Evolutionary conservation across 441 rosid genomes (phyloP), one percentile per base, ranked within the genome.

Genomic region (Populus hybrid): DNA sequence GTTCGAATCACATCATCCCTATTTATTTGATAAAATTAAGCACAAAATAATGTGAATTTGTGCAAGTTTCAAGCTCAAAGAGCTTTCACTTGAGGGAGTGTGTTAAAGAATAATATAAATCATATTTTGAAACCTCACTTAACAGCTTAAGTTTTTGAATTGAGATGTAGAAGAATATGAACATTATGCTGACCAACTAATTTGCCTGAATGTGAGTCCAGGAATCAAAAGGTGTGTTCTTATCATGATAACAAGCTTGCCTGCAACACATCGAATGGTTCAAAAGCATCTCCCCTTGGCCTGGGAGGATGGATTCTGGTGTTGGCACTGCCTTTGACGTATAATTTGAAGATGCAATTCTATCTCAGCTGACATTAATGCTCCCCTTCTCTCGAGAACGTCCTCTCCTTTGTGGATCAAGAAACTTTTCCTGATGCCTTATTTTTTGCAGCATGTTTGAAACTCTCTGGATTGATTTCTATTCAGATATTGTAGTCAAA

Each of bases 201-300:
- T 23, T 20, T 3, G 32, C 18, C 59, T 73, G 66, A 8, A 32
- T 1, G 18, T n/a, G 24, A 18, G 65, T 81, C n/a, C 77, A 91
- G 92, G 89, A 87, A 88, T 24, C 85, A 84, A 50, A 87, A 85
- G 1, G 77, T 84, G 50, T 89, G 93, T 86, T 85, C 88, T 65
- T 88, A 83, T 76, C 92, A 80, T 30, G 84, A 82, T 67, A 70
- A 84, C 24, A 85, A 74, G 71, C 73, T 87, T 66, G 78, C 75
- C 1, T 91, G 95, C 84, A 84, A 76, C 40, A 75, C 80, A 35
- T 57, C 89, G 0, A 69, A 75, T 57, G 88, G 81, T n/a, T 64
- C 74, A 30, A 79, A 30, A 42, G 78, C 79, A 38, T 26, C 75
- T 24, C 74, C 78, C 53, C 34, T 36, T 36, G 82, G 80, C 61